These are phyloP conservation scores for Arthrobotrys pseudoclavata DNA, from an alignment of 2,329 filamentous ascomycete species.

Conservation along the genomic window DNA sequence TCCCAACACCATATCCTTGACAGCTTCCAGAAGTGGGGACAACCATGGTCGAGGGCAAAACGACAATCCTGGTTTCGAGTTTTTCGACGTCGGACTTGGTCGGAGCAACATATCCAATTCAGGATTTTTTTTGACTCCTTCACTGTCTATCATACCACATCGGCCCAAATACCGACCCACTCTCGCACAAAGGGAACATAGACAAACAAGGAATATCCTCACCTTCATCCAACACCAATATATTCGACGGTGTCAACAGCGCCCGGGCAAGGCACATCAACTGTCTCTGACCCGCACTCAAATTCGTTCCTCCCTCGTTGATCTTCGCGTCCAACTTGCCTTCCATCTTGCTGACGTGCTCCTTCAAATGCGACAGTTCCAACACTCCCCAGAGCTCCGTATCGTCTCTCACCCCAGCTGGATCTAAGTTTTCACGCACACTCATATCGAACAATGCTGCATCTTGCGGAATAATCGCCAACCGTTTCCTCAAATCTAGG, in stretches of 20 bases:
- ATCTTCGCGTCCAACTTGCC: conserved; percentile 91
- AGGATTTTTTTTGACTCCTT: neutral
- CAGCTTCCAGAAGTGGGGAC: conserved; percentile 8
- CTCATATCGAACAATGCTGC: conserved; percentile 95
- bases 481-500: conserved; percentile 84
- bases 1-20: conserved; percentile 16
- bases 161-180: conserved; percentile 11
- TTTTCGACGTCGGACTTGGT: conserved; percentile 8
- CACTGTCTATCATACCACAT: conserved; percentile 20
- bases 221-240: conserved; percentile 95
- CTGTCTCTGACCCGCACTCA: conserved; percentile 94
- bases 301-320: conserved; percentile 95
- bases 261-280: conserved; percentile 93
- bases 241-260: conserved; percentile 94
- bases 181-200: conserved; percentile 33
- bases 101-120: conserved; percentile 20
- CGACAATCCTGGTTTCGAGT: conserved; percentile 13
- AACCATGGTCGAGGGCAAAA: conserved; percentile 19
- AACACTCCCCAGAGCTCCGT: conserved; percentile 97
- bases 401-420: conserved; percentile 93
- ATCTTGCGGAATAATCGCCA: conserved; percentile 98
- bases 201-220: conserved; percentile 68
- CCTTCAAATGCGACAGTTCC: conserved; percentile 92
- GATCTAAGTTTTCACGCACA: conserved; percentile 89
- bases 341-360: conserved; percentile 86